phyloP scores from a whole-genome alignment of 2,329 filamentous ascomycete genomes.

The Colletotrichum paranaense region DNA sequence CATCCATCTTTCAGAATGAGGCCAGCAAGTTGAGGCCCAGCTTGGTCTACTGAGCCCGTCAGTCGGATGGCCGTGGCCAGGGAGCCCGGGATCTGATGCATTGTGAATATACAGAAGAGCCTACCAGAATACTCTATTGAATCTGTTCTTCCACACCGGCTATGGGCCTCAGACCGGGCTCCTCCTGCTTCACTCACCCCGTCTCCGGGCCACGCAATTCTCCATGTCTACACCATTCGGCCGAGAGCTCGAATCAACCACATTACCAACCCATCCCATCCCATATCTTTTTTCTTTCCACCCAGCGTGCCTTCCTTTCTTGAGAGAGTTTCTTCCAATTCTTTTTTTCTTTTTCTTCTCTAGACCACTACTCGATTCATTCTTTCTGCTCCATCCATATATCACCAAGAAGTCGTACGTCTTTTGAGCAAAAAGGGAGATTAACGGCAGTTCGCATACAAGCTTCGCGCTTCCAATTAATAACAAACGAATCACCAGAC shows the following conservation, averaged over 20 bases:
- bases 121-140: background rate
- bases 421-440: background rate
- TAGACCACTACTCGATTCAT: background rate
- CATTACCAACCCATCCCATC: background rate
- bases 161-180: background rate
- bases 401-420: background rate
- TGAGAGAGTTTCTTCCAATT: background rate
- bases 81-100: background rate
- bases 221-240: background rate
- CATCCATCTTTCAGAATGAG: background rate
- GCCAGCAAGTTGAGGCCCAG: background rate
- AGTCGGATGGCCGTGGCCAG: background rate
- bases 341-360: background rate
- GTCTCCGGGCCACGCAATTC: background rate
- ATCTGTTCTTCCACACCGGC: background rate
- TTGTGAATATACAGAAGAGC: background rate
- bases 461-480: background rate
- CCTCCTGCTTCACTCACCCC: background rate
- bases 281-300: background rate
- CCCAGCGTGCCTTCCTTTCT: background rate
- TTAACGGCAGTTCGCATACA: background rate
- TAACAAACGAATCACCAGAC: background rate
- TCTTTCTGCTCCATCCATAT: background rate
- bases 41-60: background rate
- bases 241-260: background rate